Base-by-base conservation (phyloP, 306 rosid species). In the Mucuna pruriens region DNA sequence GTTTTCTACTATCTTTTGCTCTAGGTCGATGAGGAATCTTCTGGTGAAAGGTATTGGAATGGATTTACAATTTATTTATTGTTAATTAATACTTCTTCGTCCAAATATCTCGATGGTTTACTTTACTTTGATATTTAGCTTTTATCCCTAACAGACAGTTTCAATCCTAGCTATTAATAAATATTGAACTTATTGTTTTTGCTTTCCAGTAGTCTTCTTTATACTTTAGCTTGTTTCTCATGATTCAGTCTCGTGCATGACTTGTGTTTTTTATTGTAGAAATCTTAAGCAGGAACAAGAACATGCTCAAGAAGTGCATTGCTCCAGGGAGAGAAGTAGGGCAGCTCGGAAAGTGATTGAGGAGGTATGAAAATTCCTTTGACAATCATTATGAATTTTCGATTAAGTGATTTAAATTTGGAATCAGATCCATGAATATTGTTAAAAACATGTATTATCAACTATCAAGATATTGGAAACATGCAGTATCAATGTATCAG, bases 271-370 rank as follows among this genome's bases (percentile, higher is more conserved):
- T 49, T 71, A 16, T 77, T 66, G 78, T 83, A 93, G 94, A 82
- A 42, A 71, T 60, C 84, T 74, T 39, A 62, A 79, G 62, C 90
- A 85, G 62, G 90, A 82, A 42, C 79, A 82, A 49, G 90, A 89
- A 82, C 86, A 84, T 79, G 85, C 63, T 84, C 87, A 66, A 19
- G 96, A 89, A 85, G 89, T 93, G 42, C 97, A 82, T 73, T 95
- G 99, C 84, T 95, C 99, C 49, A 86, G 99, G 84, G 96, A 91
- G 78, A 93, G 99, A 84, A 95, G 97, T 61, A 86, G 91, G 85
- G 89, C 86, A 44, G 97, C 97, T 9, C 77, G 90, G 97, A 85
- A 90, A 83, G 85, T 91, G 51, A 86, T 89, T 15, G 93, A 90
- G 80, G 84, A 93, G 92, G 98, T 91, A 83, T 74, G 64, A 13